phyloP scores from a whole-genome alignment of 768 basidiomycete genomes.

The Tephrocybe sp. region DNA sequence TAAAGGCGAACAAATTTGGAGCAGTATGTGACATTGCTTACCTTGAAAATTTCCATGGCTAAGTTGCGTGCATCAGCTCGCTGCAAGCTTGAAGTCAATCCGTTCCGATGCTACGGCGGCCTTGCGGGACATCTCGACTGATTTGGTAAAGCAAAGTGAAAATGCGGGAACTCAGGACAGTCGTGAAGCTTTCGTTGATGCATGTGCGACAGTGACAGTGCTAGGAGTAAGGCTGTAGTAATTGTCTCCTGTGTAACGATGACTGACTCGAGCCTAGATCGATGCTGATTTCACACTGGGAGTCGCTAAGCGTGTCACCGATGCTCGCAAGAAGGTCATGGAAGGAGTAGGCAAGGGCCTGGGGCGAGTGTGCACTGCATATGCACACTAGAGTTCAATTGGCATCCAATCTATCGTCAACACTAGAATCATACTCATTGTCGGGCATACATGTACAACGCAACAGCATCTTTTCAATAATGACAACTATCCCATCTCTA shows the following conservation, averaged over 20 bases:
- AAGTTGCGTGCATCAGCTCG: conserved; percentile 45
- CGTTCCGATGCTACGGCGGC: conserved; percentile 50
- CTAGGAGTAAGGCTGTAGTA: conserved; percentile 29
- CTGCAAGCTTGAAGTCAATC: conserved; percentile 63
- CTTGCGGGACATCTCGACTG: conserved; percentile 58
- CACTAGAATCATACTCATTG: too few species aligned
- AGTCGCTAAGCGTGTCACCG: conserved; percentile 63
- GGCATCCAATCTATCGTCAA: not conserved
- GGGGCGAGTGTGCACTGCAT: conserved; percentile 22
- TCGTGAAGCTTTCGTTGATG: conserved; percentile 51
- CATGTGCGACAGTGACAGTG: conserved; percentile 41
- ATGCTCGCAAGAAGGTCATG: conserved; percentile 68
- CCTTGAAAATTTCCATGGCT: not conserved
- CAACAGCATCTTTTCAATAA: too few species aligned
- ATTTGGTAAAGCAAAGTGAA: conserved; percentile 52
- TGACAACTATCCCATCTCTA: too few species aligned
- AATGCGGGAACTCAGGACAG: conserved; percentile 50
- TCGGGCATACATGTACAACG: too few species aligned
- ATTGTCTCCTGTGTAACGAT: conserved; percentile 5
- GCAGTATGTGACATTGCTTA: conserved; percentile 43
- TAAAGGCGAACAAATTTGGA: conserved; percentile 75
- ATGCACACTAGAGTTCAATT: conserved; percentile 11
- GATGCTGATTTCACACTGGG: conserved; percentile 63
- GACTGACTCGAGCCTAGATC: conserved; percentile 38
- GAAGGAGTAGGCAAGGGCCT: conserved; percentile 76